Evolutionary conservation across 1,284 basidiomycete species (phyloP).

Genomic region (Tetrapyrgos nigripes): DNA sequence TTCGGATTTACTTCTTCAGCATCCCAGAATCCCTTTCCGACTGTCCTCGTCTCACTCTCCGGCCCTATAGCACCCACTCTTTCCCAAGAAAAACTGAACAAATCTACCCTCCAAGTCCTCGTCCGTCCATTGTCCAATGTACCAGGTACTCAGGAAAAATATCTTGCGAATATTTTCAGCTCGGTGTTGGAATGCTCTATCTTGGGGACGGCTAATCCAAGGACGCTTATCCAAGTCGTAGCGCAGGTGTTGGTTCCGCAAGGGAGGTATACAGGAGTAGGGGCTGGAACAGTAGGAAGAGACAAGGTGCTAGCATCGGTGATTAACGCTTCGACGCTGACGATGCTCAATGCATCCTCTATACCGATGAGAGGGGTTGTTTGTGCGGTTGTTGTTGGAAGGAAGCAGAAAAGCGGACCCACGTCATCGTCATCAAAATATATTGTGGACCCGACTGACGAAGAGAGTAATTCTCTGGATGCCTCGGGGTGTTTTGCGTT

Average conservation of each 20-base stretch:
- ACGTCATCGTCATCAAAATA: no score
- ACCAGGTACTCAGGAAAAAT: no score
- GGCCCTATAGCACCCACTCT: conserved; percentile 76
- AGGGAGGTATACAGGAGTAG: conserved; percentile 22
- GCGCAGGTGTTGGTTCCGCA: conserved; percentile 62
- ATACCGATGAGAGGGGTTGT: conserved; percentile 75
- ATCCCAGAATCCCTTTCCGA: conserved; percentile 58
- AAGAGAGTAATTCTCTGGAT: conserved; percentile 43
- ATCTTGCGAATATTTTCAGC: no score
- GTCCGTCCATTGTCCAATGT: no score
- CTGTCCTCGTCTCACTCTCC: conserved; percentile 72
- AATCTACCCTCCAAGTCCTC: no score
- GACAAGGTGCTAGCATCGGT: conserved; percentile 56
- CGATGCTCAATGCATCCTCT: conserved; percentile 70
- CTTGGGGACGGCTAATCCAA: no score
- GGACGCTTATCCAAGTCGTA: conserved; percentile 78
- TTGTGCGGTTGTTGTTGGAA: conserved; percentile 69
- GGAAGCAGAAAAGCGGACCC: no score
- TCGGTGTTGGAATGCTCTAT: no score
- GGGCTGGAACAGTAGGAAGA: conserved; percentile 21
- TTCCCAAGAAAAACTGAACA: conserved; percentile 70
- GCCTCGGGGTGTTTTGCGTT: conserved; percentile 73
- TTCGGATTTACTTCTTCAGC: no score
- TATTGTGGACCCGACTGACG: conserved; percentile 63
- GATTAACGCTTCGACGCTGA: conserved; percentile 72